Evolutionary conservation across 306 rosid genomes (phyloP).

Genomic region (Rosa rugosa): DNA sequence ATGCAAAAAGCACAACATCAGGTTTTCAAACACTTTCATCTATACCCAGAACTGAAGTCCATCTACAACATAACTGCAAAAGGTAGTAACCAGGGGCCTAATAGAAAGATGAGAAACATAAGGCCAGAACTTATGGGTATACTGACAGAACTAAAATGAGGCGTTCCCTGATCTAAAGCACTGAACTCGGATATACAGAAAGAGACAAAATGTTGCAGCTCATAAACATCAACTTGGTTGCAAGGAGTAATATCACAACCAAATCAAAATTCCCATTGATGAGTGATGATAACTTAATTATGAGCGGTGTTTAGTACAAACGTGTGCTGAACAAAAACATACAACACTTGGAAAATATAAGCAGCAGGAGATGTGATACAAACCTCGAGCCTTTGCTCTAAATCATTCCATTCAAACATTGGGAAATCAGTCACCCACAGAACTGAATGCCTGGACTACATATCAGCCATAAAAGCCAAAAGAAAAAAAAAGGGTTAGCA

Average conservation of each 20-base stretch:
- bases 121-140: background rate
- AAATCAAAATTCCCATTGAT: background rate
- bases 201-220: background rate
- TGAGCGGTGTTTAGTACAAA: background rate
- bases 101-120: background rate
- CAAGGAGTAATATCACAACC: background rate
- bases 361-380: constrained; percentile 13
- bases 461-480: constrained; percentile 26
- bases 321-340: background rate
- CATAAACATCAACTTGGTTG: background rate
- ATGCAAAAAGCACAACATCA: background rate
- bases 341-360: background rate
- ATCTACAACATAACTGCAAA: background rate
- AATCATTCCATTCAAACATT: constrained; percentile 97
- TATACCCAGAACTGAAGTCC: background rate
- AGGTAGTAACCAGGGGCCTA: background rate
- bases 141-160: background rate
- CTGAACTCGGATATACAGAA: background rate
- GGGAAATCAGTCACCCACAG: constrained; percentile 97
- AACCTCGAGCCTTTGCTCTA: constrained; percentile 92
- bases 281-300: background rate
- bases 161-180: background rate
- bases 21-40: background rate
- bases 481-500: constrained; percentile 23
- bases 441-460: constrained; percentile 80